A percentile compares a stretch with the other conserved stretches of the same genome.
These are phyloP conservation scores for Boletus eberwhitei DNA, from an alignment of 768 basidiomycete species.

Conservation along the genomic window DNA sequence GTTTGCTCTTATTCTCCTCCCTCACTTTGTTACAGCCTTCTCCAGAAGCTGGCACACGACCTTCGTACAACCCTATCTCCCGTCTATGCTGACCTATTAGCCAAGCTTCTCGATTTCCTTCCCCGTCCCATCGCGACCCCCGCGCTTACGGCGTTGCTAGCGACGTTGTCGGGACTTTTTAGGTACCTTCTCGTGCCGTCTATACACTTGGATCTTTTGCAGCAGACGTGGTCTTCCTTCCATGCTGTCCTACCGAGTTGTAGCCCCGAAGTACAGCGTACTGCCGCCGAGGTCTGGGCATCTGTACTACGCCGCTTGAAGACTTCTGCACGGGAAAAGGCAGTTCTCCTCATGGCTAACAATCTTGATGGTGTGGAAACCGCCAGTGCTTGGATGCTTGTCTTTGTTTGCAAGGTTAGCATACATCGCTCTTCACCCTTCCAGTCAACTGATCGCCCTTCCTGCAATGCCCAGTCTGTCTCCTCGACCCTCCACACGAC, in stretches of 20 bases:
- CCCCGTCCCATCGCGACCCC: conserved; percentile 56
- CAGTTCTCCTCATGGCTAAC: conserved; percentile 52
- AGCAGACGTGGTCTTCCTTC: conserved; percentile 59
- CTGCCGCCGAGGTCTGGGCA: conserved; percentile 87
- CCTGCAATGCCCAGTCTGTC: conserved; percentile 52
- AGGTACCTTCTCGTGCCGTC: conserved; percentile 70
- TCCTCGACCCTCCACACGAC: conserved; percentile 80
- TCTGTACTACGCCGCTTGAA: conserved; percentile 72
- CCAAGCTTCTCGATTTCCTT: conserved; percentile 54
- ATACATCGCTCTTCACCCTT: conserved; percentile 1
- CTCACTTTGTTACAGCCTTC: conserved; percentile 44
- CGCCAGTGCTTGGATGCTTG: conserved; percentile 68
- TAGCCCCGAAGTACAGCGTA: conserved; percentile 67
- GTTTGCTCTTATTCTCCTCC: neutral
- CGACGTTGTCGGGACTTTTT: conserved; percentile 67
- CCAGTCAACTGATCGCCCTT: neutral
- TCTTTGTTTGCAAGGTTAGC: conserved; percentile 74
- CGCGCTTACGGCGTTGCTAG: conserved; percentile 59
- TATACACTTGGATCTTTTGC: conserved; percentile 47
- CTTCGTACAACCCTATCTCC: conserved; percentile 74
- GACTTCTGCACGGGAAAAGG: conserved; percentile 49
- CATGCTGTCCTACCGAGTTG: conserved; percentile 53
- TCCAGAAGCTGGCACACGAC: conserved; percentile 78
- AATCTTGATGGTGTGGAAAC: conserved; percentile 53
- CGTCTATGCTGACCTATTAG: conserved; percentile 53